Percentiles rank a stretch among this genome's conserved stretches.
These are phyloP conservation scores for Phalaenopsis aphrodite DNA, from an alignment of 106 monocot species.

Conservation along the genomic window DNA sequence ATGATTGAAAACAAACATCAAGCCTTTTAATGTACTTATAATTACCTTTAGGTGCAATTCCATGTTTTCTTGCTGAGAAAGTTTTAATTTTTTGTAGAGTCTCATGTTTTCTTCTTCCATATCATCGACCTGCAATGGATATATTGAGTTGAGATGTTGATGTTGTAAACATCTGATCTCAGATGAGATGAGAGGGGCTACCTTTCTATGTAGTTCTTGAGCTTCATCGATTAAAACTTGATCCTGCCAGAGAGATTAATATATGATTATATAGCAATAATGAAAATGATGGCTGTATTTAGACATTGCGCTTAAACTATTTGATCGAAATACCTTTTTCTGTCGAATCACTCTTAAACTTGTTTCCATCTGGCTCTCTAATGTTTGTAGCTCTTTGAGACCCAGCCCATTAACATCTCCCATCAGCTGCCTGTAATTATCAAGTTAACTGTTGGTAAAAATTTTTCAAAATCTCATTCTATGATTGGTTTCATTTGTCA, in stretches of 20 bases:
- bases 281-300: not conserved
- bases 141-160: not conserved
- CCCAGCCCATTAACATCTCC: conserved; percentile 10
- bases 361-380: conserved; percentile 14
- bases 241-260: conserved; percentile 24
- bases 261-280: not conserved
- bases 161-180: not conserved
- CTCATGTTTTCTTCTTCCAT: conserved; percentile 27
- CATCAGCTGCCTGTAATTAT: conserved; percentile 14
- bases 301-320: not conserved
- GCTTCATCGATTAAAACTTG: conserved; percentile 39
- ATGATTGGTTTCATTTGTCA: not conserved
- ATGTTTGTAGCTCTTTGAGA: conserved; percentile 13
- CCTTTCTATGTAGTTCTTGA: conserved; percentile 50
- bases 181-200: conserved; percentile 1
- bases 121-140: conserved; percentile 18
- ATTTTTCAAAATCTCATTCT: not conserved
- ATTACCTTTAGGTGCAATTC: conserved; percentile 20
- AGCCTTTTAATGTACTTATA: no score
- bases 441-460: not conserved
- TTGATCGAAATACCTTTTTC: conserved; percentile 13
- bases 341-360: conserved; percentile 9
- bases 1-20: no score
- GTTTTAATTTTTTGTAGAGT: conserved; percentile 23
- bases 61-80: conserved; percentile 20